Base-by-base conservation (phyloP, 2,329 filamentous ascomycete species). In the Penicillium sp. region DNA sequence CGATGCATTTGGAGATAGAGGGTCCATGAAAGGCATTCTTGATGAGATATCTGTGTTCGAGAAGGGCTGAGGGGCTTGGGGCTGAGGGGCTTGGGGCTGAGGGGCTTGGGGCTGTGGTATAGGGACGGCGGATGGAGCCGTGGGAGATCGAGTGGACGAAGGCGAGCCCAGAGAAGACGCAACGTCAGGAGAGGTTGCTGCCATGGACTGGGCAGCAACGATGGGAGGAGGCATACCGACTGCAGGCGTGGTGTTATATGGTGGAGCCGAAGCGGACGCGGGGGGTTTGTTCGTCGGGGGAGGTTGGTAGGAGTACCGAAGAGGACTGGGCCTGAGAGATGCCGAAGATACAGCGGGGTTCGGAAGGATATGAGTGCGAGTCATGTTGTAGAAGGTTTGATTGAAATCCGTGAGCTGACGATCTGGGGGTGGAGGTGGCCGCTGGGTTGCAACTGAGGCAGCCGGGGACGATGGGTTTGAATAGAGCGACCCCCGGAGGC, bases 351-450 rank as follows among this genome's bases (percentile, higher is more conserved):
- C 34, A 10, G 50, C 51, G 7, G 63, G 54, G 18, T 58, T 65
- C 6, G 66, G 56, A 21, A 63, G 60, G 2, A 56, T 46, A 29
- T 72, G 71, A 9, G 63, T 62, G 15, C 68, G 62, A 2, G 70
- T 70, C 63, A 72, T 65, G 46, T 68, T 65, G 44, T 69, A 68
- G 37, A 74, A 73, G 24, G 60, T 62, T 41, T 62, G 68, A 23
- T 64, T 64, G 46, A 72, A 72, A n/a, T 73, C 68, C 2, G 53
- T 45, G 0, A 66, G 49, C 27, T 68, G 60, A 7, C 54, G 44
- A 21, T 59, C 54, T 15, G 47, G 45, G 9, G 44, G 33, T 17
- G 43, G 18, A 26, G 51, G 10, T 51, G 46, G 48, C 18, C 27
- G 37, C 23, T 44, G 30, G 12, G 36, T 9, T 20, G 21, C 20